Evolutionary conservation across 2,329 filamentous ascomycete genomes (phyloP), one percentile per base, ranked within the genome.

Genomic region (Monilinia aucupariae): DNA sequence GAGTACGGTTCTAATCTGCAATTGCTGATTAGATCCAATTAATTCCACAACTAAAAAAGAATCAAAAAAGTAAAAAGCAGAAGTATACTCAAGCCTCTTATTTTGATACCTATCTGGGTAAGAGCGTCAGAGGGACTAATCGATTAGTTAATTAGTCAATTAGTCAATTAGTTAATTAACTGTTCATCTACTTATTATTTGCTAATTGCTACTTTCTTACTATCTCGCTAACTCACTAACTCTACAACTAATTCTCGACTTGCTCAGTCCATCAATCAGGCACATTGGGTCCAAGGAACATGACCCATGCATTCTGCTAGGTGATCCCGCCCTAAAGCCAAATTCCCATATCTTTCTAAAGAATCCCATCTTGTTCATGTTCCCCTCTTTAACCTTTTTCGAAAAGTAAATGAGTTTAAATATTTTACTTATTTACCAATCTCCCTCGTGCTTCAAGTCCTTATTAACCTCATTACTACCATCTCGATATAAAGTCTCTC

Each of bases 311-410:
- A 41, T 49, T 34, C 22, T 59, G 15, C 27, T 30, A 30, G 27
- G 27, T 30, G 37, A 39, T 39, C 37, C 8, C 32, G 43, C 30
- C 55, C 32, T 12, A 49, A 47, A 59, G 55, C 41, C 55, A 59
- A 45, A 59, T 59, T 53, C 55, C 55, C 55, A 59, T 59, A 45
- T 47, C 55, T 59, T 49, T 59, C 41, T 59, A 17, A 43, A 59
- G 61, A 62, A 62, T 62, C 61, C 61, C 61, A 62, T 62, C 49
- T 52, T 55, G 25, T 41, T 62, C 49, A 43, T 55, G 25, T 41
- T 48, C 25, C 48, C 39, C 50, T 32, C 50, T 58, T 47, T 50
- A 32, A 34, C n/a, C 27, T 30, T 58, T 34, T 48, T 41, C 54
- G 30, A 15, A 34, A 56, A 27, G 17, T 32, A 43, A 17, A 39